These are phyloP conservation scores for Stevia rebaudiana DNA, from an alignment of 140 eudicot genomes.

Conservation along the genomic window DNA sequence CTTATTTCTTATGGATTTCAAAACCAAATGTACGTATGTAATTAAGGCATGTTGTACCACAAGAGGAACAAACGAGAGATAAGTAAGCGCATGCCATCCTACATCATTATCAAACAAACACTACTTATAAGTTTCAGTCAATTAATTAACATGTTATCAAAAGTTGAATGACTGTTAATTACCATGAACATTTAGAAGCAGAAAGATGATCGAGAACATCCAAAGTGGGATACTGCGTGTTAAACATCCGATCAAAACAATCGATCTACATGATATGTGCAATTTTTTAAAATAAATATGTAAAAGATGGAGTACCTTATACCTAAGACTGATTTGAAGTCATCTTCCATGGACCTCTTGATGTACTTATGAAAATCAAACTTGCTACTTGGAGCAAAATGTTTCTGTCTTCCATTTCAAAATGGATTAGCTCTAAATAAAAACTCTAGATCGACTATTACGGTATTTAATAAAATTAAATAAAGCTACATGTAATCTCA, in stretches of 20 bases:
- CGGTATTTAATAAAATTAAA: no score
- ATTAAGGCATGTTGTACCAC: constrained; percentile 30
- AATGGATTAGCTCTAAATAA: no score
- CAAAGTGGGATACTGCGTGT: constrained; percentile 47
- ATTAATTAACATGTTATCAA: no score
- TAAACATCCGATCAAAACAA: no score
- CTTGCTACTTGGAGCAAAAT: constrained; percentile 59
- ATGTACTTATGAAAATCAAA: constrained; percentile 80
- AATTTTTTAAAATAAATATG: no score
- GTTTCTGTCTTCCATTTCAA: constrained; percentile 48
- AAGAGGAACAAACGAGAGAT: constrained; percentile 61
- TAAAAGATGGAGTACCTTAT: constrained; percentile 49
- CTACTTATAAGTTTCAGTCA: no score
- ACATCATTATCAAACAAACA: constrained; percentile 18
- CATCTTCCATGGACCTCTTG: constrained; percentile 79
- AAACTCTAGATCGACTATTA: no score
- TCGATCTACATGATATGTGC: no score
- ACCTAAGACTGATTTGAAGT: constrained; percentile 64
- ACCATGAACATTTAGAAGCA: constrained; percentile 57
- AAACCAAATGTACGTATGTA: no score
- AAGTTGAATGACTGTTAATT: no score
- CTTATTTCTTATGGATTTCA: background rate
- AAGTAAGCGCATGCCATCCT: constrained; percentile 74
- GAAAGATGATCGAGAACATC: constrained; percentile 51
- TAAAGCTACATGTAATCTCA: no score